These are phyloP conservation scores for Eutypella sp. DNA, from an alignment of 2,329 filamentous ascomycete genomes.

Conservation along the genomic window DNA sequence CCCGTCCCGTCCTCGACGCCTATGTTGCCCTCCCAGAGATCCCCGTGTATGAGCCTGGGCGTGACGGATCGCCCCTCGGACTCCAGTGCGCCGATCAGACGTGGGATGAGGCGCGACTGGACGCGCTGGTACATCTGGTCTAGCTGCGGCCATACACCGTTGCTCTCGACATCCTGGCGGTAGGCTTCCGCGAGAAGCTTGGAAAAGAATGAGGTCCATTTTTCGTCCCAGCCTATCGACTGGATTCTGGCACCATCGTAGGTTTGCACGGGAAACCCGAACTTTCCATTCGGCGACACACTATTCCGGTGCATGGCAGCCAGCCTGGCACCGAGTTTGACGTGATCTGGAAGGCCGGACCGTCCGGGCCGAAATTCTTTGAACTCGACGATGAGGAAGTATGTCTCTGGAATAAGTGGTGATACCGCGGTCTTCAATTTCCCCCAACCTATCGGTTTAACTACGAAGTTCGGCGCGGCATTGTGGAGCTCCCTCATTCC, in stretches of 20 bases:
- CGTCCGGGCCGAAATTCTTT: neutral
- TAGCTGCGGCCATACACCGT: slow-evolving; percentile 27
- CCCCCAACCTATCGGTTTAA: slow-evolving; percentile 8
- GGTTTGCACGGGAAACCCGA: slow-evolving; percentile 32
- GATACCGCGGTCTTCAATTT: neutral
- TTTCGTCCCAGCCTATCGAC: slow-evolving; percentile 29
- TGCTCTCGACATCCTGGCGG: slow-evolving; percentile 22
- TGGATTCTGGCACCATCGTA: slow-evolving; percentile 26
- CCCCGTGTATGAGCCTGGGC: slow-evolving; percentile 32
- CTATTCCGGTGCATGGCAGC: slow-evolving; percentile 8
- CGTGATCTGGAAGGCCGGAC: neutral
- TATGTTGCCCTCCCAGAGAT: slow-evolving; percentile 37
- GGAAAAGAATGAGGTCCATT: slow-evolving; percentile 34
- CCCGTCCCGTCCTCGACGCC: slow-evolving; percentile 26
- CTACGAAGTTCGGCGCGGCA: slow-evolving; percentile 7
- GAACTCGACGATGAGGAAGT: slow-evolving; percentile 1
- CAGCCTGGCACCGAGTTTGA: neutral
- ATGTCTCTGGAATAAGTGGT: neutral
- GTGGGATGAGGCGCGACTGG: slow-evolving; percentile 26
- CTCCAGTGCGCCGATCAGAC: slow-evolving; percentile 20
- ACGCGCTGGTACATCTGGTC: slow-evolving; percentile 16
- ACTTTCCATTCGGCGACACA: slow-evolving; percentile 24
- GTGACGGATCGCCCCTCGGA: slow-evolving; percentile 18
- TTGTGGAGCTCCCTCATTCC: slow-evolving; percentile 9
- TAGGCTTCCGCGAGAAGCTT: slow-evolving; percentile 26